Evolutionary conservation across 2,329 filamentous ascomycete genomes (phyloP).

Genomic region (Aspergillus cejpii): DNA sequence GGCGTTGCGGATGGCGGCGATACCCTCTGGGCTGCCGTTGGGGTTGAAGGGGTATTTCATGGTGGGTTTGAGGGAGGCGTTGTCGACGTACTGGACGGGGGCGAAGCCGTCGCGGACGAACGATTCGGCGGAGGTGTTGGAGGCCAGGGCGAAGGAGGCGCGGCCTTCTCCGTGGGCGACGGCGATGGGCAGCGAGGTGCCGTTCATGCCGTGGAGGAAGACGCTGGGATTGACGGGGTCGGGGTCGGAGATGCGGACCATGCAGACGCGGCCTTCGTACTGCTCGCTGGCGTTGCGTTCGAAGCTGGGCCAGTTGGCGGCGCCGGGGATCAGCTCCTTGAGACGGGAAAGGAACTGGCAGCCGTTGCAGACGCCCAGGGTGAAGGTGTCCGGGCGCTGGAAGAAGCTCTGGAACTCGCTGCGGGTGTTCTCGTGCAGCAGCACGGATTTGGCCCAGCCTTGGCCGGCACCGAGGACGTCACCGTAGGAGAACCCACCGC

Average conservation of each 20-base stretch:
- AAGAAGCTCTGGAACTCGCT: constrained; percentile 81
- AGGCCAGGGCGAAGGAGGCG: constrained; percentile 59
- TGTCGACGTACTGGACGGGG: constrained; percentile 79
- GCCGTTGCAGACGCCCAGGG: constrained; percentile 92
- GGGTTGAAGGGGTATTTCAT: constrained; percentile 84
- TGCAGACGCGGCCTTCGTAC: constrained; percentile 80
- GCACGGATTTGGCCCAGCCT: constrained; percentile 90
- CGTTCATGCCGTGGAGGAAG: constrained; percentile 84
- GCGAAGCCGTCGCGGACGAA: constrained; percentile 64
- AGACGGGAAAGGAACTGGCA: constrained; percentile 88
- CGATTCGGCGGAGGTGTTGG: constrained; percentile 37
- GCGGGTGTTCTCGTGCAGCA: constrained; percentile 70
- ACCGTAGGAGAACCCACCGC: constrained; percentile 93
- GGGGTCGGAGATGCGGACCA: constrained; percentile 70
- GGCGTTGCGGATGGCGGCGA: constrained; percentile 69
- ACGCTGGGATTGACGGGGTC: constrained; percentile 56
- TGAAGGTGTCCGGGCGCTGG: constrained; percentile 78
- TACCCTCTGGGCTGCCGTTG: constrained; percentile 74
- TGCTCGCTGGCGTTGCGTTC: constrained; percentile 78
- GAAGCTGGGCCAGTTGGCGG: constrained; percentile 75
- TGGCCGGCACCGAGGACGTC: constrained; percentile 90
- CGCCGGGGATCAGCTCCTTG: constrained; percentile 79
- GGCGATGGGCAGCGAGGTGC: constrained; percentile 73
- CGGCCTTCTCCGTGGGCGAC: constrained; percentile 89
- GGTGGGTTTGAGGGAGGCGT: constrained; percentile 61